Evolutionary conservation across 345 rosid species (phyloP).

Genomic region (Mercurialis annua): DNA sequence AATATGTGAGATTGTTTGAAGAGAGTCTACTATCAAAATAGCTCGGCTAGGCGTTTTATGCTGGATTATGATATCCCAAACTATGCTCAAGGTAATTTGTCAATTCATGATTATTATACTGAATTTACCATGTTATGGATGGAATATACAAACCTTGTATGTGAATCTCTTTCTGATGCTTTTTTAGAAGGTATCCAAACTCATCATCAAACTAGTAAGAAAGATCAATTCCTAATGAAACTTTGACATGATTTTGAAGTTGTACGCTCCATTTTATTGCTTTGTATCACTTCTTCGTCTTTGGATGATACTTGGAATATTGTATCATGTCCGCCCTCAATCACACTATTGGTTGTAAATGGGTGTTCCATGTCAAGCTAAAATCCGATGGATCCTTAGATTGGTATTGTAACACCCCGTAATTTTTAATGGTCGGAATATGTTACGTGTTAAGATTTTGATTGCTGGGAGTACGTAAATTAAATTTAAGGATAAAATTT

Average conservation of each 20-base stretch:
- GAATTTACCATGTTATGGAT: not conserved
- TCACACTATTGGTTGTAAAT: too few relatives aligned
- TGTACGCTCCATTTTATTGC: not conserved
- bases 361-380: too few relatives aligned
- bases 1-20: constrained; percentile 13
- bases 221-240: not conserved
- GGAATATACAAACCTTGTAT: not conserved
- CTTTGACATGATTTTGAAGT: not conserved
- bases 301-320: constrained; percentile 3
- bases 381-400: too few relatives aligned
- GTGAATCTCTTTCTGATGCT: not conserved
- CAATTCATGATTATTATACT: constrained; percentile 13
- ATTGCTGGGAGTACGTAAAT: too few relatives aligned
- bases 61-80: too few relatives aligned
- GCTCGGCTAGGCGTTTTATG: too few relatives aligned
- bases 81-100: not conserved
- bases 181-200: not conserved
- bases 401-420: too few relatives aligned
- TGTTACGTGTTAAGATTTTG: too few relatives aligned
- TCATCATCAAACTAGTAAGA: not conserved
- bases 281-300: not conserved
- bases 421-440: too few relatives aligned
- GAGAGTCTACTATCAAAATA: too few relatives aligned
- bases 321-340: too few relatives aligned
- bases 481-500: too few relatives aligned